These are phyloP conservation scores for Leishmania tarentolae DNA, from an alignment of 208 protist species.

Conservation along the genomic window DNA sequence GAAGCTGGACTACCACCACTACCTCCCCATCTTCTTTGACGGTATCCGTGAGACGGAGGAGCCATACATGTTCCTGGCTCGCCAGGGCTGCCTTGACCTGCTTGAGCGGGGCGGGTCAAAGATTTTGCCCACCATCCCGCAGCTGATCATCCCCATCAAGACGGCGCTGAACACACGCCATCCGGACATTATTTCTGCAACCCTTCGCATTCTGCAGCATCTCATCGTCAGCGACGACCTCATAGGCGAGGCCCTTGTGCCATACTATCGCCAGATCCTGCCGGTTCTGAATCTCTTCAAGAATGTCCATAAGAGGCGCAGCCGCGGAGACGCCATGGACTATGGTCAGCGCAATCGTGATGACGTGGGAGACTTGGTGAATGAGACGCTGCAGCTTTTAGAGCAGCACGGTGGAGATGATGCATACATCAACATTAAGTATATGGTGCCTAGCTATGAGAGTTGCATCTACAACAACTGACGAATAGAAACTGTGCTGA, in stretches of 20 bases:
- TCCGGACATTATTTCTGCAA: slow-evolving; percentile 96
- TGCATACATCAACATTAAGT: slow-evolving; percentile 97
- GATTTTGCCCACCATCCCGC: slow-evolving; percentile 98
- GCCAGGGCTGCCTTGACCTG: slow-evolving; percentile 95
- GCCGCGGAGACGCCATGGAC: slow-evolving; percentile 95
- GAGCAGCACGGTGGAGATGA: slow-evolving; percentile 94
- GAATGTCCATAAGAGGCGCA: slow-evolving; percentile 90
- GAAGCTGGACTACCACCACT: slow-evolving; percentile 99
- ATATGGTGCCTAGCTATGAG: slow-evolving; percentile 96
- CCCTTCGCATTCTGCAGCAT: slow-evolving; percentile 97
- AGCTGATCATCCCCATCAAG: slow-evolving; percentile 99
- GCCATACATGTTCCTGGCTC: slow-evolving; percentile 97
- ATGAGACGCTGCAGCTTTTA: slow-evolving; percentile 96
- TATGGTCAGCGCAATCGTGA: slow-evolving; percentile 96
- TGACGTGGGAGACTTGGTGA: slow-evolving; percentile 97
- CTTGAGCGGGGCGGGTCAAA: slow-evolving; percentile 95
- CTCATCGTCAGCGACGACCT: slow-evolving; percentile 96
- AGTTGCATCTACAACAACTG: slow-evolving; percentile 85
- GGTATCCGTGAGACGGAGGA: slow-evolving; percentile 98
- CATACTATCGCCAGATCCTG: slow-evolving; percentile 99
- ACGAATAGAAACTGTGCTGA: not conserved
- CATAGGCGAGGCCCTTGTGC: slow-evolving; percentile 98
- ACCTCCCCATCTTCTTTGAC: slow-evolving; percentile 99
- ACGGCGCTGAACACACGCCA: slow-evolving; percentile 99
- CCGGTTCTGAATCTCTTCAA: slow-evolving; percentile 99